These are phyloP conservation scores for Dictyostelium capitatum DNA, from an alignment of 78 protist species.

Conservation along the genomic window DNA sequence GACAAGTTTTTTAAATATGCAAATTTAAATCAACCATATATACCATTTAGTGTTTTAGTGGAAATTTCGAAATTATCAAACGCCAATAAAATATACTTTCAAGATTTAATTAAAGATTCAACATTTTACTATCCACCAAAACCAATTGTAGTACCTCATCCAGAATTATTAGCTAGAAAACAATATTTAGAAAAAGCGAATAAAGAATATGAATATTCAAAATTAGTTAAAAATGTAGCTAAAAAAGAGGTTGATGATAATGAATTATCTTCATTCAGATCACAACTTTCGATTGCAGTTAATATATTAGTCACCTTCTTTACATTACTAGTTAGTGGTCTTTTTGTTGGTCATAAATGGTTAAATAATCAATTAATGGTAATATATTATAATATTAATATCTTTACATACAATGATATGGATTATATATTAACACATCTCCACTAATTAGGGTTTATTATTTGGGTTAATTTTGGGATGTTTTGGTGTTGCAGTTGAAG, in stretches of 20 bases:
- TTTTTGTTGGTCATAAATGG: slow-evolving; percentile 44
- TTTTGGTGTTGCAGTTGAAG: slow-evolving; percentile 67
- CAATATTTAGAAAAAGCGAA: slow-evolving; percentile 19
- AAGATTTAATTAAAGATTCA: slow-evolving; percentile 66
- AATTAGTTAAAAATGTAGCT: slow-evolving; percentile 36
- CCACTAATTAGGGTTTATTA: slow-evolving; percentile 22
- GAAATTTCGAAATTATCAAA: slow-evolving; percentile 3
- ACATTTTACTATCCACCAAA: slow-evolving; percentile 54
- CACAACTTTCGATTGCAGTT: slow-evolving; percentile 53
- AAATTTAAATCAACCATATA: not conserved
- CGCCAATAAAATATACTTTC: slow-evolving; percentile 7
- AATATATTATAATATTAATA: not conserved
- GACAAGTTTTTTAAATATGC: not conserved
- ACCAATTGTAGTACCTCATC: slow-evolving; percentile 9
- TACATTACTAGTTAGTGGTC: slow-evolving; percentile 64
- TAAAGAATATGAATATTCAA: slow-evolving; percentile 38
- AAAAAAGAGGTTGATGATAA: slow-evolving; percentile 27
- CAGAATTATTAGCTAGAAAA: slow-evolving; percentile 43
- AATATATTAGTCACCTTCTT: slow-evolving; percentile 66
- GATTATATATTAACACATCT: not conserved
- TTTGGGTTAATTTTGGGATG: slow-evolving; percentile 33
- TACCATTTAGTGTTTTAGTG: not conserved
- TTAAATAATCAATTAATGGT: not conserved
- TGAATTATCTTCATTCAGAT: slow-evolving; percentile 23
- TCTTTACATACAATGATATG: too few relatives aligned